phyloP scores from a whole-genome alignment of 768 basidiomycete genomes.

The Goffeauzyma gilvescens region DNA sequence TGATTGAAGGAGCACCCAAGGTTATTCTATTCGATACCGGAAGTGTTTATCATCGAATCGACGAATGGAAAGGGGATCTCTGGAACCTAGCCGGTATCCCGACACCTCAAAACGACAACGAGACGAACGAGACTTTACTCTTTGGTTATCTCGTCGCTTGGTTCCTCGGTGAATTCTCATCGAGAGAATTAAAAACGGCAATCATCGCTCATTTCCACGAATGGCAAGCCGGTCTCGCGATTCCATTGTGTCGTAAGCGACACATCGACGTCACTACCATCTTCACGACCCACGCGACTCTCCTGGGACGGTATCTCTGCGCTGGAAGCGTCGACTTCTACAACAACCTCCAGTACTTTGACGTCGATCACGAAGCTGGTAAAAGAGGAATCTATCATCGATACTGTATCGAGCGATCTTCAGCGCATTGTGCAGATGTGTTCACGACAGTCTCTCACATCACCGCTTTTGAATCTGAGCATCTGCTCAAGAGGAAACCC shows the following conservation, averaged over 20 bases:
- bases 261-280: conserved; percentile 97
- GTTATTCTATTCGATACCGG: conserved; percentile 93
- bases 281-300: conserved; percentile 95
- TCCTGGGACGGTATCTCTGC: conserved; percentile 94
- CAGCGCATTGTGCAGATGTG: conserved; percentile 88
- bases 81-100: conserved; percentile 98
- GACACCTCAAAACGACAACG: conserved; percentile 83
- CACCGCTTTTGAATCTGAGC: conserved; percentile 92
- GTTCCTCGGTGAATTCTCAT: conserved; percentile 73
- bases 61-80: conserved; percentile 97
- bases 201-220: conserved; percentile 98
- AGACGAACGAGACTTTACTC: conserved; percentile 94
- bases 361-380: conserved; percentile 97
- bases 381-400: conserved; percentile 96
- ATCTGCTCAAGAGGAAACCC: conserved; percentile 84
- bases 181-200: conserved; percentile 59
- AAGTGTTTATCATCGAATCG: conserved; percentile 64
- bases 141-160: conserved; percentile 97
- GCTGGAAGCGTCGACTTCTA: conserved; percentile 98
- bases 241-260: conserved; percentile 73
- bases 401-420: conserved; percentile 91
- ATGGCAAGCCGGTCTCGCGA: conserved; percentile 95
- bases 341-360: conserved; percentile 98
- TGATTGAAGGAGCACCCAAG: conserved; percentile 87
- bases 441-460: conserved; percentile 98